Percentiles rank a stretch among this genome's conserved stretches.
These are phyloP conservation scores for Penicillium hesseltinei DNA, from an alignment of 2,329 filamentous ascomycete genomes.

Conservation along the genomic window DNA sequence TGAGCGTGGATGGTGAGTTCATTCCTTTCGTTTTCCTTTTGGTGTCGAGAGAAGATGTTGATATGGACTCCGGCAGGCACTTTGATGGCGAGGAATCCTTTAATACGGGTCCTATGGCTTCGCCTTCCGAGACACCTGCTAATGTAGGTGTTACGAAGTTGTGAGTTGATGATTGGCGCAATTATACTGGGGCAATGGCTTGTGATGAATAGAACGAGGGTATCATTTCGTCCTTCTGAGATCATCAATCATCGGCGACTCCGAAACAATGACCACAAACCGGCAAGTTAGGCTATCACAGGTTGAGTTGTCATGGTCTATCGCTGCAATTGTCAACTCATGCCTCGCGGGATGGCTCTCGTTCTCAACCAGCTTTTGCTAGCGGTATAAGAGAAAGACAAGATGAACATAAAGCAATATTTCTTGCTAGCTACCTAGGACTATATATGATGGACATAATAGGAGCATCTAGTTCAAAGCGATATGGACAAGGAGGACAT, in stretches of 20 bases:
- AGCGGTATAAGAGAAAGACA: too few species aligned
- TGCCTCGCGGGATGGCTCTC: not conserved
- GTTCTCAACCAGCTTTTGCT: not conserved
- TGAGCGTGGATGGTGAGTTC: conserved; percentile 79
- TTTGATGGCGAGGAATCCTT: conserved; percentile 50
- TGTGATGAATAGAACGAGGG: not conserved
- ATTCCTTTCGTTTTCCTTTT: conserved; percentile 15
- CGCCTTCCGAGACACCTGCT: conserved; percentile 17
- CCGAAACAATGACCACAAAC: not conserved
- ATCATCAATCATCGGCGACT: too few species aligned
- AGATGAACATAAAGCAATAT: too few species aligned
- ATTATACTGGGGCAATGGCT: too few species aligned
- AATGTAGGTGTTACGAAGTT: conserved; percentile 21
- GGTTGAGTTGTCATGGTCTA: not conserved
- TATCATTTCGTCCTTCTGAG: not conserved
- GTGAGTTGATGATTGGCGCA: conserved; percentile 5
- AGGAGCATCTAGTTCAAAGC: not conserved
- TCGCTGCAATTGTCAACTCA: not conserved
- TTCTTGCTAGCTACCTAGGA: not conserved
- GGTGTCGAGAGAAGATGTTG: conserved; percentile 19
- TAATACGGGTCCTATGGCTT: conserved; percentile 37
- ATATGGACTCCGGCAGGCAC: conserved; percentile 35
- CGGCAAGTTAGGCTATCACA: not conserved
- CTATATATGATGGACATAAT: not conserved
- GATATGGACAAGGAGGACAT: not conserved